Conservation (phyloP, 2,329 filamentous ascomycete species). For the Fusarium caatingaense region DNA sequence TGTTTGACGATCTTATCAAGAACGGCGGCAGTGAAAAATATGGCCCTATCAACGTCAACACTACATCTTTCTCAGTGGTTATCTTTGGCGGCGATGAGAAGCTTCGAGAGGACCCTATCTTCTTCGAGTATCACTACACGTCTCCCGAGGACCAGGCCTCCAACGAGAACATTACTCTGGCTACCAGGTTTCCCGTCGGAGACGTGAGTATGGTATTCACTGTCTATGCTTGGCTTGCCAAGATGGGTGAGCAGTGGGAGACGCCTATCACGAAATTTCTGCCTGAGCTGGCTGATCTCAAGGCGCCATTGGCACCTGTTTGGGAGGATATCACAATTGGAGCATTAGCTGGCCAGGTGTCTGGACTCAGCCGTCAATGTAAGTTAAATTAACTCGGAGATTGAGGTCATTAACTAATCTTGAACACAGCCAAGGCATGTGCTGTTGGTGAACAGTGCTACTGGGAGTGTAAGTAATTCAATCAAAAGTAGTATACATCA, state of each 20-base stretch:
- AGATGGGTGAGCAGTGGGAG: slow-evolving; percentile 47
- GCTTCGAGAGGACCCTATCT: slow-evolving; percentile 13
- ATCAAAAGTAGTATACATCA: fast-evolving
- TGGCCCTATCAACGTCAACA: slow-evolving; percentile 28
- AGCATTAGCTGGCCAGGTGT: slow-evolving; percentile 36
- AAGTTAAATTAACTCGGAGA: not conserved
- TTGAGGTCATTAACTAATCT: not conserved
- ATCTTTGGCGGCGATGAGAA: slow-evolving; percentile 32
- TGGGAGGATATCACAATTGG: slow-evolving; percentile 40
- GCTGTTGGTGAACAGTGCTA: slow-evolving; percentile 13
- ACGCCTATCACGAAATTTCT: slow-evolving; percentile 46
- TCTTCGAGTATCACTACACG: slow-evolving; percentile 42
- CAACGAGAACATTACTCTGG: slow-evolving; percentile 29
- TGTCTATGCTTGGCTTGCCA: slow-evolving; percentile 49
- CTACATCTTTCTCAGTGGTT: slow-evolving; percentile 35
- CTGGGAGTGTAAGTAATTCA: slow-evolving; percentile 11
- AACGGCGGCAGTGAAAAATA: slow-evolving; percentile 33
- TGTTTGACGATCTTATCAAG: slow-evolving; percentile 30
- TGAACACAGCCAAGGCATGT: slow-evolving; percentile 20
- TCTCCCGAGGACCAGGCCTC: slow-evolving; percentile 21
- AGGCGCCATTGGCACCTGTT: not conserved
- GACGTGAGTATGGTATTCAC: slow-evolving; percentile 50
- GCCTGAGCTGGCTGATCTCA: slow-evolving; percentile 38
- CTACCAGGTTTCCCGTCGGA: slow-evolving; percentile 46
- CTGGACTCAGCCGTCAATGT: slow-evolving; percentile 39